Evolutionary conservation across 495 filamentous ascomycete genomes (phyloP).

Genomic region (Aspergillus mulundensis): DNA sequence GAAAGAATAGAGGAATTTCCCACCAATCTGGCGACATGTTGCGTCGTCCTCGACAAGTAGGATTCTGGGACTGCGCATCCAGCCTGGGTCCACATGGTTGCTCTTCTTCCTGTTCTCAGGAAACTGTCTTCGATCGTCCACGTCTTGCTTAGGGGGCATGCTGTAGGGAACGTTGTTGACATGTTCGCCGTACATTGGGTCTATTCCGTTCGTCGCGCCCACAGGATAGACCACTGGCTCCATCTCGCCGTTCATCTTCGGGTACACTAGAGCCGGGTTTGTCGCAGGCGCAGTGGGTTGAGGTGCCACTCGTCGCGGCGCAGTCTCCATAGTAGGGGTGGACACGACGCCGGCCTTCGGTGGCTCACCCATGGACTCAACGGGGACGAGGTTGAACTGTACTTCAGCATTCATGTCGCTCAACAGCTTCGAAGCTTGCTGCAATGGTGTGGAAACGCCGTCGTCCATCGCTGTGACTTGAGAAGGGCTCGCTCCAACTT

Average conservation of each 20-base stretch:
- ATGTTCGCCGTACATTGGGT: constrained; percentile 91
- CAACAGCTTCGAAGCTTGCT: constrained; percentile 85
- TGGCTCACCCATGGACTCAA: constrained; percentile 74
- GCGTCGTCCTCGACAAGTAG: constrained; percentile 94
- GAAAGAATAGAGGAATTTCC: constrained; percentile 88
- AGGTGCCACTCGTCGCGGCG: constrained; percentile 33
- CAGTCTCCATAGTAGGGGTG: constrained; percentile 41
- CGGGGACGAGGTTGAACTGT: constrained; percentile 66
- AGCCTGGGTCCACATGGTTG: constrained; percentile 66
- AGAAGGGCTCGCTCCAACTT: constrained; percentile 37
- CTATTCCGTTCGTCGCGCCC: constrained; percentile 83
- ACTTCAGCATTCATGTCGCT: constrained; percentile 74
- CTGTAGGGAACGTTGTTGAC: constrained; percentile 89
- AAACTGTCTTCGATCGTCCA: constrained; percentile 51
- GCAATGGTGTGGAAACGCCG: constrained; percentile 74
- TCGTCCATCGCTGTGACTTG: constrained; percentile 55
- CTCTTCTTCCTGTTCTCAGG: constrained; percentile 64
- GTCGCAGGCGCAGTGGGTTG: constrained; percentile 48
- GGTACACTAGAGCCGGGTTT: constrained; percentile 48
- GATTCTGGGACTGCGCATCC: constrained; percentile 78
- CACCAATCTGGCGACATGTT: constrained; percentile 88
- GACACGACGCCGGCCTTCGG: constrained; percentile 53
- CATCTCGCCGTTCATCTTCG: constrained; percentile 57
- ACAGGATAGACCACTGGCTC: constrained; percentile 88
- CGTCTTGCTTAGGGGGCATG: constrained; percentile 55